Percentiles rank a stretch among this genome's conserved stretches.
Conservation (phyloP, 495 filamentous ascomycete genomes). For the Trypethelium eluteriae region DNA sequence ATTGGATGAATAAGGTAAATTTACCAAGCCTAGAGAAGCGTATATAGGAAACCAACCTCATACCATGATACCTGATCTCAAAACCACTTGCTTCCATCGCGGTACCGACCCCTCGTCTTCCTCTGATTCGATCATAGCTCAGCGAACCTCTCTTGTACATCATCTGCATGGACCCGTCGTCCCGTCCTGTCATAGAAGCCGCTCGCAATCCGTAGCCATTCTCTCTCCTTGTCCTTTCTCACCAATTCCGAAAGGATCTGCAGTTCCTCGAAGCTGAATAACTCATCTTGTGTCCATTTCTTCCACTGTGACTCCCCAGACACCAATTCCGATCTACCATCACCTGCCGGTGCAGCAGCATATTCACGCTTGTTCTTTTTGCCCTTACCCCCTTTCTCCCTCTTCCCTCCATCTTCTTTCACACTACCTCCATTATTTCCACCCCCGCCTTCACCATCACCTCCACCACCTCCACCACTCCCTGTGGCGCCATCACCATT, state of each 20-base stretch:
- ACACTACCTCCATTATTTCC: slow-evolving; percentile 12
- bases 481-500: slow-evolving; percentile 1
- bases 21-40: too few relatives aligned
- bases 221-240: slow-evolving; percentile 22
- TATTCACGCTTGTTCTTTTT: slow-evolving; percentile 17
- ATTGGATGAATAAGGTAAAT: too few relatives aligned
- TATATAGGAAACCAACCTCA: too few relatives aligned
- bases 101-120: background rate
- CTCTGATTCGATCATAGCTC: slow-evolving; percentile 9
- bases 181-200: slow-evolving; percentile 33
- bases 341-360: background rate
- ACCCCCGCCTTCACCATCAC: slow-evolving; percentile 11
- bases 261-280: slow-evolving; percentile 28
- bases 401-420: slow-evolving; percentile 16
- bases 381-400: slow-evolving; percentile 16
- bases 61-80: too few relatives aligned
- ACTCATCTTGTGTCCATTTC: slow-evolving; percentile 18
- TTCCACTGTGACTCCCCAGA: slow-evolving; percentile 21
- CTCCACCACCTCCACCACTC: slow-evolving; percentile 9
- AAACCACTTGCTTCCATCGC: background rate
- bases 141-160: slow-evolving; percentile 31
- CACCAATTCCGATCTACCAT: slow-evolving; percentile 10
- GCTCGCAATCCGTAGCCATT: slow-evolving; percentile 28
- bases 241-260: slow-evolving; percentile 26
- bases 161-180: slow-evolving; percentile 26